Conservation (phyloP, 2,329 filamentous ascomycete species). For the Botryotinia calthae region DNA sequence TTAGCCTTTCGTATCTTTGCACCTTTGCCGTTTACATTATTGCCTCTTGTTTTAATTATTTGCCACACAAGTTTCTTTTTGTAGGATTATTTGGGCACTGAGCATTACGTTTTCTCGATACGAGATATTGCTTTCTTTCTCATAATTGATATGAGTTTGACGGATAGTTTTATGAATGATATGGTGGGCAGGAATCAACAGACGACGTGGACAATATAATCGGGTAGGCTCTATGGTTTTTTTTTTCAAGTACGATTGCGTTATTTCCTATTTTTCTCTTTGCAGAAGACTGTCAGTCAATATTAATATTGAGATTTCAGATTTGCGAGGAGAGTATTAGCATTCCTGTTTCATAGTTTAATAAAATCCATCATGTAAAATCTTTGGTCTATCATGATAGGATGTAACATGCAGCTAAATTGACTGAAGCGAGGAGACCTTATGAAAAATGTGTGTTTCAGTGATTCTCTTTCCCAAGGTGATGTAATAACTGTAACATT, state of each 20-base stretch:
- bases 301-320: neutral
- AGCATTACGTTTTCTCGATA: neutral
- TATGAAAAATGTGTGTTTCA: neutral
- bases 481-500: neutral
- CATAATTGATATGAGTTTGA: neutral
- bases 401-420: neutral
- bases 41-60: slow-evolving; percentile 1
- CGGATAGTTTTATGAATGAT: neutral
- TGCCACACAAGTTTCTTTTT: slow-evolving; percentile 13
- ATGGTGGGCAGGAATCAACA: neutral
- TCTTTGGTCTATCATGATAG: neutral
- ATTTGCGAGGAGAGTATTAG: neutral
- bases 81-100: slow-evolving; percentile 17
- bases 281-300: neutral
- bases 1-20: slow-evolving; percentile 7
- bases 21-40: neutral
- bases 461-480: neutral
- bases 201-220: neutral
- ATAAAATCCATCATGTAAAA: slow-evolving; percentile 3
- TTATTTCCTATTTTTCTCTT: slow-evolving; percentile 5
- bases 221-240: neutral
- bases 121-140: neutral
- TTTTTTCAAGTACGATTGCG: neutral
- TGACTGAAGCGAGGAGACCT: neutral
- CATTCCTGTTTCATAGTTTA: slow-evolving; percentile 12